Base-by-base conservation (phyloP, 768 basidiomycete genomes). In the Boletales sp. region DNA sequence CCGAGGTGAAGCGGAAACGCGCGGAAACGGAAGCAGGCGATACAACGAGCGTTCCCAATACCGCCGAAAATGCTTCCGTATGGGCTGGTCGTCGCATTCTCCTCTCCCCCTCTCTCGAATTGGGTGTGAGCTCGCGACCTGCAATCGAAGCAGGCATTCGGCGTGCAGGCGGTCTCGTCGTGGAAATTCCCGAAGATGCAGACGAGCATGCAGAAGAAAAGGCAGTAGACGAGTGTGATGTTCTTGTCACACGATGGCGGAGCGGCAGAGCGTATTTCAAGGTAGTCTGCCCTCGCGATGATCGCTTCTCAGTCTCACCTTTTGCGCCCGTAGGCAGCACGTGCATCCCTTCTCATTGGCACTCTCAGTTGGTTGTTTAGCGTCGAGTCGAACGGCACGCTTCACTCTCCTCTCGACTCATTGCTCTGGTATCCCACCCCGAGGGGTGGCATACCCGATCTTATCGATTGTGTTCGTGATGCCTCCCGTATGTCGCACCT, bases 371-470 rank as follows among this genome's bases (percentile, higher is more conserved):
- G 93, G 94, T 59, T 95, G 12, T 90, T 90, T 64, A 82, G 86
- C 61, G 84, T 90, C 7, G 78, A 90, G 52, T 76, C 81, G 0
- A 78, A 77, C 1, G 83, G 85, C 3, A 67, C 76, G 0, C 60
- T 88, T 5, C 73, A 80, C 9, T 70, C 80, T 6, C 88, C 93
- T 0, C 74, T 82, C 31, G 82, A 87, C 49, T 86, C 90, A 40
- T 73, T 95, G 2, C 70, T 94, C 8, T 93, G 94, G 71, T 95
- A 90, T 62, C 94, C 93, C 0, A 73, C 86, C 27, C 91, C 89
- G 5, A 76, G 72, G 40, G 72, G 70, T 14, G 72, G 74, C 2
- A 80, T 90, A 13, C 76, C 77, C 7, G 81, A 74, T 1, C 87
- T 93, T 47, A 61, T 69, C 0, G 65, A 66, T 1, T 81, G 85